Conservation (phyloP, 139 green algal species). For the Micromonas commoda region DNA sequence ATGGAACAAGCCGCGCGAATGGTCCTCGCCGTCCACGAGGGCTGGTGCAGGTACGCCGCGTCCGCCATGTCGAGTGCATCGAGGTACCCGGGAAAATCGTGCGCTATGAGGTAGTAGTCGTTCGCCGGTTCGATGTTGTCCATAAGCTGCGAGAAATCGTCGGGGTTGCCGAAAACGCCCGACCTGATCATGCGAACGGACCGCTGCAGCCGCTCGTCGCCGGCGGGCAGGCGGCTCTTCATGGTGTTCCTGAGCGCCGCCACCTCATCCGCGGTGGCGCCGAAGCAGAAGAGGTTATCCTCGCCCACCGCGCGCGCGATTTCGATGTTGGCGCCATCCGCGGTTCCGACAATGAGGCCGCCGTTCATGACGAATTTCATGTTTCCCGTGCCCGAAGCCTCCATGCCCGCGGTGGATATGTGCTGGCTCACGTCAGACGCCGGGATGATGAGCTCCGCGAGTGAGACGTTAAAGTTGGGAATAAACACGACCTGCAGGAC, state of each 20-base stretch:
- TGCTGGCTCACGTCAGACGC: constrained; percentile 86
- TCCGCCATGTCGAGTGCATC: constrained; percentile 36
- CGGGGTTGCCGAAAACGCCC: neutral
- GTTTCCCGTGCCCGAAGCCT: constrained; percentile 93
- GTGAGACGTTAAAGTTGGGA: constrained; percentile 96
- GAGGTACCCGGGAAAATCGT: constrained; percentile 48
- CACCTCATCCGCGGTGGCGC: constrained; percentile 54
- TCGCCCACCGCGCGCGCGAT: constrained; percentile 78
- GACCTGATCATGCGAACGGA: neutral
- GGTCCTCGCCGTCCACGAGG: constrained; percentile 67
- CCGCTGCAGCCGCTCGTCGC: neutral
- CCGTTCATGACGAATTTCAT: constrained; percentile 99
- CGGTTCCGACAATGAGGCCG: constrained; percentile 84
- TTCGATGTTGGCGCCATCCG: constrained; percentile 98
- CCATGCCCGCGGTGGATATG: constrained; percentile 93
- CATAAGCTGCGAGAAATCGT: constrained; percentile 69
- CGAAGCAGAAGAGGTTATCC: constrained; percentile 88
- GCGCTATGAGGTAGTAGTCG: constrained; percentile 41
- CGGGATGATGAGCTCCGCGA: constrained; percentile 73
- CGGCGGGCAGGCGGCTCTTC: constrained; percentile 28
- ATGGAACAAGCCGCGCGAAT: constrained; percentile 85
- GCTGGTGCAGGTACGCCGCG: constrained; percentile 53
- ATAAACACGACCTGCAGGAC: constrained; percentile 83
- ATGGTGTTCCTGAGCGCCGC: constrained; percentile 46
- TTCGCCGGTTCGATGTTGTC: constrained; percentile 54